Percentiles rank a stretch among this genome's conserved stretches.
Evolutionary conservation across 805 yeast species (phyloP).

Genomic region (Pichia scutulata): DNA sequence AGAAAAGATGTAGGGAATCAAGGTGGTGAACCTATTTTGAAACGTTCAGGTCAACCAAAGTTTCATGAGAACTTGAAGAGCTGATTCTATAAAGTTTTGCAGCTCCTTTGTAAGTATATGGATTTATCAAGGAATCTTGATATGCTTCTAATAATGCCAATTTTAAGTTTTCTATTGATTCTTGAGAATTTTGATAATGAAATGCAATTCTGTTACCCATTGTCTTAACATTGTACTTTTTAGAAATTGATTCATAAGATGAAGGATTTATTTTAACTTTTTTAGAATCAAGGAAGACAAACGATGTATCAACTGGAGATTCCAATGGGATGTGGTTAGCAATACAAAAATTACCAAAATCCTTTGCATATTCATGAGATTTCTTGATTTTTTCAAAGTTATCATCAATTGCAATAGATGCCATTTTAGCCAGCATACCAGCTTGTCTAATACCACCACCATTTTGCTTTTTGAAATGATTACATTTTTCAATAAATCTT

Average conservation of each 20-base stretch:
- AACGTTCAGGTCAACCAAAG: not conserved
- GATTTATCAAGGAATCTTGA: slow-evolving; percentile 45
- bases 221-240: slow-evolving; percentile 52
- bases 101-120: slow-evolving; percentile 29
- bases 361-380: slow-evolving; percentile 45
- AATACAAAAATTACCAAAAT: slow-evolving; percentile 43
- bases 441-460: slow-evolving; percentile 94
- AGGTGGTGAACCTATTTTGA: not conserved
- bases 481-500: slow-evolving; percentile 56
- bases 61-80: slow-evolving; percentile 1
- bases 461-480: slow-evolving; percentile 82
- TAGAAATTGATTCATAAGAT: slow-evolving; percentile 31
- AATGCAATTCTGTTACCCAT: slow-evolving; percentile 76
- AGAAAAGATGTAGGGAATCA: not conserved
- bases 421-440: slow-evolving; percentile 78
- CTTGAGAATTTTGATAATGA: slow-evolving; percentile 58
- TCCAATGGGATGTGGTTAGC: slow-evolving; percentile 49
- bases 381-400: slow-evolving; percentile 49
- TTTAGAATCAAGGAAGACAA: slow-evolving; percentile 64
- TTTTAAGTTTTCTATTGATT: slow-evolving; percentile 50
- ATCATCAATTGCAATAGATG: slow-evolving; percentile 62
- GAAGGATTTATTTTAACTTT: slow-evolving; percentile 47
- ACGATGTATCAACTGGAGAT: slow-evolving; percentile 74
- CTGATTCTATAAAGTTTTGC: slow-evolving; percentile 14
- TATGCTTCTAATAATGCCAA: slow-evolving; percentile 50